Percentiles rank a stretch among this genome's conserved stretches.
phyloP scores from a whole-genome alignment of 2,329 filamentous ascomycete genomes.

The Aspergillus tanneri region DNA sequence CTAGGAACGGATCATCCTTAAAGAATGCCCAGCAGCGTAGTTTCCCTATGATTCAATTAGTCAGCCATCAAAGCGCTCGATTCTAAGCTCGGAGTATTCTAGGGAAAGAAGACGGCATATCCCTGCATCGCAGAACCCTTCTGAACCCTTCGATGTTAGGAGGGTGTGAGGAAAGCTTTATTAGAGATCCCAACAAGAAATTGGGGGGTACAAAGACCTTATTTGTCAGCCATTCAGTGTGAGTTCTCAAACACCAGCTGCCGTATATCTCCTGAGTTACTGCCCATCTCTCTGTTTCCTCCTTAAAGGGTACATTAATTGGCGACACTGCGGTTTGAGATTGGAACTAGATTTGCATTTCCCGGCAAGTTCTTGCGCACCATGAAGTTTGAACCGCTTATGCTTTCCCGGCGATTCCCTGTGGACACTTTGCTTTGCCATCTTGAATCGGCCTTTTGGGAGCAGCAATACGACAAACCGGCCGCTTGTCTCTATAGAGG shows the following conservation, averaged over 20 bases:
- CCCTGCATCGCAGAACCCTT: conserved; percentile 16
- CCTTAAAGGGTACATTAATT: conserved; percentile 7
- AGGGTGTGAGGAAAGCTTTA: neutral
- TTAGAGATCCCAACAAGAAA: neutral
- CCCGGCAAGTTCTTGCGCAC: neutral
- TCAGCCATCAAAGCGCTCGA: conserved; percentile 12
- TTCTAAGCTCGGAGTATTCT: conserved; percentile 20
- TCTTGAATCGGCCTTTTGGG: too few species aligned
- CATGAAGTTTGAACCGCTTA: too few species aligned
- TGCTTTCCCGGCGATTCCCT: too few species aligned
- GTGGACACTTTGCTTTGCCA: too few species aligned
- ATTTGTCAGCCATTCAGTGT: conserved; percentile 23
- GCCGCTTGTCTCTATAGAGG: neutral
- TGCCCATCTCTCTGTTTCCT: conserved; percentile 20
- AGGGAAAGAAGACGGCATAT: conserved; percentile 26
- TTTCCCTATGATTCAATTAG: conserved; percentile 14
- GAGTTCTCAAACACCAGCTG: conserved; percentile 11
- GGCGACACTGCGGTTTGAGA: conserved; percentile 20
- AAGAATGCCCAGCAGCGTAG: conserved; percentile 25
- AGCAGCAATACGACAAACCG: too few species aligned
- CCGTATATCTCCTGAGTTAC: conserved; percentile 16
- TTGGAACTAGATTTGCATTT: conserved; percentile 23
- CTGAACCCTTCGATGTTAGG: conserved; percentile 1
- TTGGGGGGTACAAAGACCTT: conserved; percentile 1
- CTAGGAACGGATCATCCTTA: conserved; percentile 27